These are phyloP conservation scores for Panicum virgatum DNA, from an alignment of 202 grass and related monocot species.

Conservation along the genomic window DNA sequence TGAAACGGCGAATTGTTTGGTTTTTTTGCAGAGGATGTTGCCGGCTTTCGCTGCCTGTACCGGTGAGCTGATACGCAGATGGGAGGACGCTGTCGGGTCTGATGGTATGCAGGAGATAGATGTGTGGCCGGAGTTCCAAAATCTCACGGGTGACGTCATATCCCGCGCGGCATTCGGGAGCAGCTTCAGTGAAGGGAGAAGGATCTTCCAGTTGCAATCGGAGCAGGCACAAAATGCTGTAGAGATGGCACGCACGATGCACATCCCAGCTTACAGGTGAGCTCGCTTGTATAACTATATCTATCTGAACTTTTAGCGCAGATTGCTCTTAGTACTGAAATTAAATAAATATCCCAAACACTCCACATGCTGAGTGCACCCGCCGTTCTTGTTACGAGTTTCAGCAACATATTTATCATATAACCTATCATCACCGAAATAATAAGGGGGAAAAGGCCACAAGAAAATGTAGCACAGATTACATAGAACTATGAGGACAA, in stretches of 20 bases:
- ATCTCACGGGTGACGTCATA: slow-evolving; percentile 58
- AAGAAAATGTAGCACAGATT: background rate
- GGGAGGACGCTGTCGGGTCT: slow-evolving; percentile 24
- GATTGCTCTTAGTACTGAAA: background rate
- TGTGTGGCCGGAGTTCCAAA: slow-evolving; percentile 66
- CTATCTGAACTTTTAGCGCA: background rate
- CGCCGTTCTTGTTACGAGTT: background rate
- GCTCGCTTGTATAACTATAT: background rate
- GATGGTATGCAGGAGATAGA: slow-evolving; percentile 50
- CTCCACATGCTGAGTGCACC: background rate
- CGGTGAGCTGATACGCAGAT: slow-evolving; percentile 38
- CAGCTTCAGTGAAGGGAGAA: slow-evolving; percentile 63
- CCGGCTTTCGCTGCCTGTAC: slow-evolving; percentile 54
- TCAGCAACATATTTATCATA: background rate
- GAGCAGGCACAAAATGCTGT: slow-evolving; percentile 48
- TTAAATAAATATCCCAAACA: background rate
- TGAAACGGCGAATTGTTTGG: background rate
- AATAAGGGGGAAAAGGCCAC: background rate
- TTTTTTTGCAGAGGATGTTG: slow-evolving; percentile 54
- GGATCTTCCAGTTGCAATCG: slow-evolving; percentile 51
- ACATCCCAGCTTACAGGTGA: slow-evolving; percentile 59
- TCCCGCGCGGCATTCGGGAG: slow-evolving; percentile 66
- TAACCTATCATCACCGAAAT: background rate
- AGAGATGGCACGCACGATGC: background rate
- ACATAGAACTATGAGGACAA: background rate